Base-by-base conservation (phyloP, 176 grass and related monocot genomes). In the Poa annua region DNA sequence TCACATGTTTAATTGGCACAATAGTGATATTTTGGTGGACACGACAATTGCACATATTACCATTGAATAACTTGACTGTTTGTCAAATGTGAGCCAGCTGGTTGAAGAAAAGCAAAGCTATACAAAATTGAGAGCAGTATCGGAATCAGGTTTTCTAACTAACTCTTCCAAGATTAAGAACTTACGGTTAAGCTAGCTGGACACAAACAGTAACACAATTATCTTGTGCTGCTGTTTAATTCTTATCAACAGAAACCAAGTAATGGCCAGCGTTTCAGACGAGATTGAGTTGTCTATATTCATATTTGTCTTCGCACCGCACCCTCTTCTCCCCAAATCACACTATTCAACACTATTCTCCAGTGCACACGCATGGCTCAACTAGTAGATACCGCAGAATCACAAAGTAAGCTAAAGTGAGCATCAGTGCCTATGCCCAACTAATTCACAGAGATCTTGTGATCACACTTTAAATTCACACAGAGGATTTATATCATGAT, bases 81-180 rank as follows among this genome's bases (percentile, higher is more conserved):
- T 78, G 36, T 29, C 76, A 62, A 78, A 62, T 78, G 55, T 8
- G 16, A 78, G 36, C 38, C 25, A 57, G 32, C 19, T 35, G 16
- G 7, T 68, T 78, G 42, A 36, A 62, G 41, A 22, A 70, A 69
- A 82, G 41, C 5, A 82, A 87, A 67, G 20, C n/a, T 38, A 77
- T 44, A 13, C 21, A 0, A 77, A 29, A 77, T 5, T 59, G 15
- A 48, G 57, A 77, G 64, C 32, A 76, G 11, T 82, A 69, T 32
- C 72, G 48, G 12, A 51, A 25, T 77, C 51, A 73, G 24, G 29
- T 32, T 54, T 59, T 38, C 36, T 70, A 32, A 70, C 57, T 38
- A 76, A 68, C 42, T 11, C 48, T 41, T 67, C 49, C 63, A 77
- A 77, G 14, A 24, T 49, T 49, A 71, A 70, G 19, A 45, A 8